A percentile compares a stretch with the other conserved stretches of the same genome.
These are phyloP conservation scores for Mycena kentingensis DNA, from an alignment of 768 basidiomycete genomes.

Conservation along the genomic window DNA sequence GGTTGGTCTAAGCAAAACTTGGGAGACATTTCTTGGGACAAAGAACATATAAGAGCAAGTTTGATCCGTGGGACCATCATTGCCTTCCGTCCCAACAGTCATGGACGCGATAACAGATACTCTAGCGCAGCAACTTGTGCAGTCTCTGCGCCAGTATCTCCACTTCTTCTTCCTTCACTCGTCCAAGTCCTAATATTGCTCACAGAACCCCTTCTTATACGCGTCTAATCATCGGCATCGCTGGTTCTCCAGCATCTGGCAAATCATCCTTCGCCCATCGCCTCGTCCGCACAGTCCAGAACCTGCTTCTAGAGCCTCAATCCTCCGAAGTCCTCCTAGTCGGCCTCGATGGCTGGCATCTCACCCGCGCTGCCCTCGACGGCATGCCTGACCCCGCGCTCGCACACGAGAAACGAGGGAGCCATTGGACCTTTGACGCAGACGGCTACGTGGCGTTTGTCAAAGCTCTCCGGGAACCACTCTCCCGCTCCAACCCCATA, in stretches of 20 bases:
- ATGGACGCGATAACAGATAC: conserved; percentile 14
- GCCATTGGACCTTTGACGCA: conserved; percentile 90
- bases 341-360: conserved; percentile 92
- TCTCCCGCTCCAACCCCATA: conserved; percentile 44
- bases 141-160: conserved; percentile 16
- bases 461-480: conserved; percentile 40
- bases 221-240: conserved; percentile 71
- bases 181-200: not conserved
- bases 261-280: conserved; percentile 76
- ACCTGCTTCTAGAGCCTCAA: conserved; percentile 30
- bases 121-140: conserved; percentile 14
- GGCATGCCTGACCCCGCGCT: conserved; percentile 69
- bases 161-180: not conserved
- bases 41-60: too few relatives aligned
- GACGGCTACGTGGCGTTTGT: conserved; percentile 72
- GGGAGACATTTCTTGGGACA: too few relatives aligned
- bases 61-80: too few relatives aligned
- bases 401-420: conserved; percentile 73
- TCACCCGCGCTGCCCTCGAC: conserved; percentile 77
- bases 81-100: too few relatives aligned
- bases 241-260: conserved; percentile 84
- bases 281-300: conserved; percentile 57
- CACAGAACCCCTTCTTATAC: conserved; percentile 36
- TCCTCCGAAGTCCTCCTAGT: conserved; percentile 58
- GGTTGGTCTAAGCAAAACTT: too few relatives aligned